Conservation (phyloP, 495 filamentous ascomycete species). For the Hypomontagnella monticulosa region DNA sequence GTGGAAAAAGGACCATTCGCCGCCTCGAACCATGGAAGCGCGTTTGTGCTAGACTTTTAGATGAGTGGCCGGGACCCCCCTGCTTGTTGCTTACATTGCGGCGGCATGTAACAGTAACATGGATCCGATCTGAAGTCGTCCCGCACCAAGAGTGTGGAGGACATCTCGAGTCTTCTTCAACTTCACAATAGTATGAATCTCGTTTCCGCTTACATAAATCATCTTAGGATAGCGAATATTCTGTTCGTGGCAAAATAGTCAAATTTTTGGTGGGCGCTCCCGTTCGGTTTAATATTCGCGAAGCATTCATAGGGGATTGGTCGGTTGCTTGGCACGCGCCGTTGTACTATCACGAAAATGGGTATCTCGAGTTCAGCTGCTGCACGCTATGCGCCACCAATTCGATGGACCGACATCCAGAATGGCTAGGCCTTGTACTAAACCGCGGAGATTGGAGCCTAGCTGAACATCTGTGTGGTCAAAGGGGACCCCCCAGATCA, state of each 20-base stretch:
- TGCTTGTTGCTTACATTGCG: constrained; percentile 5
- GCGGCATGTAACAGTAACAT: constrained; percentile 20
- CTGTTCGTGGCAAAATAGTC: not conserved
- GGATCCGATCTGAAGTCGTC: constrained; percentile 2
- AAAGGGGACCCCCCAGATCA: constrained; percentile 7
- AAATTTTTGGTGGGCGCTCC: not conserved
- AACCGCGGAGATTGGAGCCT: constrained; percentile 14
- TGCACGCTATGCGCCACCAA: constrained; percentile 42
- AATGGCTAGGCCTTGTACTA: constrained; percentile 32
- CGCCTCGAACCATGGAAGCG: not conserved
- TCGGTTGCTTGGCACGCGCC: constrained; percentile 25
- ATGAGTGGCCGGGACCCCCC: constrained; percentile 11
- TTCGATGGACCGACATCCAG: constrained; percentile 32
- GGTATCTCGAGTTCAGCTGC: constrained; percentile 39
- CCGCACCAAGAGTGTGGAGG: not conserved
- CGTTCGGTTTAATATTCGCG: constrained; percentile 1
- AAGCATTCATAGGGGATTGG: constrained; percentile 12
- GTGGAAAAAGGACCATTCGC: not conserved
- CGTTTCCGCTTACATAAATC: not conserved
- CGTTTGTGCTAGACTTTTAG: constrained; percentile 1
- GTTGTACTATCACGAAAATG: constrained; percentile 27
- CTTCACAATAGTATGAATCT: not conserved
- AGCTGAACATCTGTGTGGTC: constrained; percentile 10
- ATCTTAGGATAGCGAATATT: not conserved
- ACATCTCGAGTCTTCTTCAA: constrained; percentile 2